These are phyloP conservation scores for Apiospora malaysiana DNA, from an alignment of 2,329 filamentous ascomycete genomes.

Conservation along the genomic window DNA sequence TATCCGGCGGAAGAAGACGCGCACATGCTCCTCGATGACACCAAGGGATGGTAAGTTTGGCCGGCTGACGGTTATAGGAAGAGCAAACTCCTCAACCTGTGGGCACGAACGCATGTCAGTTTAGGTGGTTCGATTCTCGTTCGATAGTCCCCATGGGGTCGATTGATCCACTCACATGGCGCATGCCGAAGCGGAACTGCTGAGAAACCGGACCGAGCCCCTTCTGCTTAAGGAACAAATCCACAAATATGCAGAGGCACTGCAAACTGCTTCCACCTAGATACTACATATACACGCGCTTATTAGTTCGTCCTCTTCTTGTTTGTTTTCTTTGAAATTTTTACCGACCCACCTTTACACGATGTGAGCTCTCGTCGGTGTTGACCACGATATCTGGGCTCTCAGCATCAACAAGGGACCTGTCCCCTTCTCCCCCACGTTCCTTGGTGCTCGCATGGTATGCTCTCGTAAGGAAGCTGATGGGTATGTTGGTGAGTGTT, in stretches of 20 bases:
- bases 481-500: not conserved
- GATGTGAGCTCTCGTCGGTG: conserved; percentile 32
- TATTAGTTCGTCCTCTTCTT: not conserved
- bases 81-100: conserved; percentile 30
- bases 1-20: conserved; percentile 30
- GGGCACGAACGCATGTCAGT: not conserved
- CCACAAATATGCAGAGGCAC: conserved; percentile 33
- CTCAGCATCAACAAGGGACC: conserved; percentile 3
- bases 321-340: too few species aligned
- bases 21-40: conserved; percentile 23
- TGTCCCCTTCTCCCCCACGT: not conserved
- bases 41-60: conserved; percentile 27
- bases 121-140: not conserved
- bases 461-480: conserved; percentile 21
- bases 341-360: too few species aligned
- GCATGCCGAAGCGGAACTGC: conserved; percentile 33
- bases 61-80: conserved; percentile 26
- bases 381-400: conserved; percentile 33
- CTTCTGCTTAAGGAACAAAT: conserved; percentile 31
- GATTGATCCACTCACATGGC: conserved; percentile 19
- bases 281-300: conserved; percentile 12
- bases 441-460: conserved; percentile 22
- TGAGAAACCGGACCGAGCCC: conserved; percentile 29
- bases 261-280: conserved; percentile 31
- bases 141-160: not conserved